Base-by-base conservation (phyloP, 345 rosid species). In the Hibiscus tridactylites region DNA sequence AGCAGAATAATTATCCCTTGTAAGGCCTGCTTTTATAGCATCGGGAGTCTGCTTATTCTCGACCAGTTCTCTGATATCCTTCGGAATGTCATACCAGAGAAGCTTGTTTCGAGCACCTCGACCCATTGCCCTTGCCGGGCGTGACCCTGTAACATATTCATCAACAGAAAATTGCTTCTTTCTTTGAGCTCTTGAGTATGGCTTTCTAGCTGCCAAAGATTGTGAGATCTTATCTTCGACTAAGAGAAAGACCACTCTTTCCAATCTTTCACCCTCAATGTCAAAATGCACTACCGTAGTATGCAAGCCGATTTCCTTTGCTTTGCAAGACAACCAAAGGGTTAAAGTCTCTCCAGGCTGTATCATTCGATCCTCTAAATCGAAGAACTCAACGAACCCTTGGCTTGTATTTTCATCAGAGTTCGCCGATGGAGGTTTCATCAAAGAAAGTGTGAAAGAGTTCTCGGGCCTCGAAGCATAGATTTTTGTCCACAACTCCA, bases 261-360 rank as follows among this genome's bases (percentile, higher is more conserved):
- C 98, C 26, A 86, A 71, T 19, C 69, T 77, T 26, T 85, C 90
- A 74, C 54, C 60, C 1, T 79, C 92, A 61, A 83, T 75, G 69
- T 85, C 89, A 78, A 94, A 77, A 70, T 85, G 82, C 66, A 94
- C 83, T 7, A 82, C 82, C 19, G 95, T 75, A 0, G 89, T 88
- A 77, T 88, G 84, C 87, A 88, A 75, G 31, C 98, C 97, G 8
- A 94, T 81, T 46, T 68, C 88, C 77, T 71, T 74, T 0, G 97
- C 91, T 71, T 87, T 91, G 79, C 95, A 91, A 75, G 94, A 88
- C 2, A 94, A 70, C 95, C 95, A 94, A 61, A 94, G 71, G 4
- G 84, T 86, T 37, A 91, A 77, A 3, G 81, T 81, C 53, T 87
- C 85, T 37, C 83, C 86, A 2, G 97, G 90, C 71, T 85, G 91